Conservation (phyloP, 129 eudicot species). For the Lactuca sativa region DNA sequence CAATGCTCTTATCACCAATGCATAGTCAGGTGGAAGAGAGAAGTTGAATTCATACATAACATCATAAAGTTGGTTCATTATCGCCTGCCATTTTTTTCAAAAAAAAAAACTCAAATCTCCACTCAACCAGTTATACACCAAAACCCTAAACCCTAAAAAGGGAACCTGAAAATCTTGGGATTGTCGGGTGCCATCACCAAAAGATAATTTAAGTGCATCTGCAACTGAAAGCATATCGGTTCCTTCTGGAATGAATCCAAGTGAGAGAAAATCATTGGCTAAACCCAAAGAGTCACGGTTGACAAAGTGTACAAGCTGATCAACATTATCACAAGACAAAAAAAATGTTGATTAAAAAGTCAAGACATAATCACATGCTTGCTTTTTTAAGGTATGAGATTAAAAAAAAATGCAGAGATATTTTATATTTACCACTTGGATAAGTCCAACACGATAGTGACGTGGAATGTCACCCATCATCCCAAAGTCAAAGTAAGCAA, state of each 20-base stretch:
- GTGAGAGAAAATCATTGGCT: conserved; percentile 94
- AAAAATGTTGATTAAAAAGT: background rate
- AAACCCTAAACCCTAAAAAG: background rate
- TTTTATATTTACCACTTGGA: conserved; percentile 62
- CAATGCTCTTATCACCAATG: conserved; percentile 88
- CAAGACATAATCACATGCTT: too few species aligned
- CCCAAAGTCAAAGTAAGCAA: conserved; percentile 96
- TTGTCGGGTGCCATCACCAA: conserved; percentile 82
- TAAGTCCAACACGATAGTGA: conserved; percentile 94
- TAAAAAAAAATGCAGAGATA: too few species aligned
- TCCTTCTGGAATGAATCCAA: conserved; percentile 95
- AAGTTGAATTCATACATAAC: conserved; percentile 95
- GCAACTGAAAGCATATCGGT: conserved; percentile 66
- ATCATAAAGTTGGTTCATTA: conserved; percentile 89
- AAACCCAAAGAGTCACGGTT: conserved; percentile 94
- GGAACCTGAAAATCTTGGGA: conserved; percentile 95
- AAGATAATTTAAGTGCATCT: conserved; percentile 77
- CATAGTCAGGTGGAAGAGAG: conserved; percentile 97
- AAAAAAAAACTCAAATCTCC: background rate
- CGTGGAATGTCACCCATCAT: conserved; percentile 99
- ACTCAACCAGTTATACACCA: background rate
- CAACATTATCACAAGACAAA: conserved; percentile 6
- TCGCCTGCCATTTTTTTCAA: conserved; percentile 53
- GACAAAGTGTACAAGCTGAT: conserved; percentile 95
- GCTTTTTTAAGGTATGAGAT: too few species aligned